Evolutionary conservation across 2,329 filamentous ascomycete genomes (phyloP), one percentile per base, ranked within the genome.

Genomic region (Ophiognomonia clavigignenti-juglandacearum): DNA sequence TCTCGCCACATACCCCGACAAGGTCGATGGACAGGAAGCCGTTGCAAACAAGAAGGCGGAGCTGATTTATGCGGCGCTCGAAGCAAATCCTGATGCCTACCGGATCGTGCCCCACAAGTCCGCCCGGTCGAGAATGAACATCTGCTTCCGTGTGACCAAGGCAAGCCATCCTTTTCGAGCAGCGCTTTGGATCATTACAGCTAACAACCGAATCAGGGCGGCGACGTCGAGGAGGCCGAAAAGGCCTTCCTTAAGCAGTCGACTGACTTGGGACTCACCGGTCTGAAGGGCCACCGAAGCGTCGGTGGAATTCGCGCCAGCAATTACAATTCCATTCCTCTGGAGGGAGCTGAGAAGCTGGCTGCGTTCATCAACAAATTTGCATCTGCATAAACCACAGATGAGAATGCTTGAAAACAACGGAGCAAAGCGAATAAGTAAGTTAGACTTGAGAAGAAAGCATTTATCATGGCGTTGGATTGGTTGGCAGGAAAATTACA

Each of bases 51-150:
- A 83, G 56, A 97, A 97, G 70, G 85, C 92, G 0, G 59, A 77
- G 14, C 63, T 86, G 26, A 82, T 97, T 45, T 97, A 98, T 61
- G 72, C 66, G 1, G 82, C 82, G 1, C 74, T 97, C 7, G 92
- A 96, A 56, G 79, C 78, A 37, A 74, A 86, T 57, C 78, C 86
- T 0, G 70, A 82, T 0, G 68, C 85, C n/a, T 97, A 95, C 70
- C 75, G 72, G 49, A 65, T 96, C 26, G 82, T 96, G 0, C 88
- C 90, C 0, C 77, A 86, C 56, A 86, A 86, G 68, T 71, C 72
- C 19, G 85, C 78, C 3, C 85, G 91, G 47, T 95, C 88, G 57
- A 75, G 89, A 46, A 96, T 97, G 86, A 97, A 97, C 68, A 87
- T 97, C 49, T 96, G 90, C 74, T 96, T 96, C 75, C 75, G 90